Evolutionary conservation across 495 filamentous ascomycete genomes (phyloP), one percentile per base, ranked within the genome.

Genomic region (Daldinia decipiens): DNA sequence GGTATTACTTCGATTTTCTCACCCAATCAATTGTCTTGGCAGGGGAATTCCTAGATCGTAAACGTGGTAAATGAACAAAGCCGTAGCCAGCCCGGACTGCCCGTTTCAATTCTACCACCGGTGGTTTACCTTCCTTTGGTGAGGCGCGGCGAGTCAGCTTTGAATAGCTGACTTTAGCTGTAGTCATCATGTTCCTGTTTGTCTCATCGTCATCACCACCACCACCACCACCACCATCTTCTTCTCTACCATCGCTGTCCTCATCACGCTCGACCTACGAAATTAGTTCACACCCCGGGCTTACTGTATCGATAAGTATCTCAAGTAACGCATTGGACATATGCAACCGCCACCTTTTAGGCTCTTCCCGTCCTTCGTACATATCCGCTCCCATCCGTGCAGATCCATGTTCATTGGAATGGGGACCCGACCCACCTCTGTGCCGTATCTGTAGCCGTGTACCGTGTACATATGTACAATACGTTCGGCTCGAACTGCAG

Each of bases 341-440:
- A 67, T 67, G 67, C 63, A 74, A 67, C 71, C 71, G 67, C 67
- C 71, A 70, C 66, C 71, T 70, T 73, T 74, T 74, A 74, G 71
- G 71, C 71, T 74, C 71, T 70, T 74, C 71, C 71, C 71, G 71
- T 59, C 45, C 71, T 74, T 74, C 71, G 67, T 74, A 70, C 71
- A 74, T 74, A 74, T 74, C 71, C 71, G 71, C 71, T 67, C 71
- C 62, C 67, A 74, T 74, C 67, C 71, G 66, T 61, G 71, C 71
- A 69, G 71, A 73, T 73, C 71, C 71, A 73, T 67, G 71, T 74
- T 74, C 62, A 67, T 70, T 74, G 71, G 67, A 64, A 65, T 61
- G 31, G 51, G 38, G 66, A 67, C 63, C 71, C 71, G 67, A 70
- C 65, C 67, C 67, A 71, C 67, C 65, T 67, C 51, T 59, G 51